A percentile compares a stretch with the other conserved stretches of the same genome.
phyloP scores from a whole-genome alignment of 345 rosid genomes.

The Aquilaria sinensis region DNA sequence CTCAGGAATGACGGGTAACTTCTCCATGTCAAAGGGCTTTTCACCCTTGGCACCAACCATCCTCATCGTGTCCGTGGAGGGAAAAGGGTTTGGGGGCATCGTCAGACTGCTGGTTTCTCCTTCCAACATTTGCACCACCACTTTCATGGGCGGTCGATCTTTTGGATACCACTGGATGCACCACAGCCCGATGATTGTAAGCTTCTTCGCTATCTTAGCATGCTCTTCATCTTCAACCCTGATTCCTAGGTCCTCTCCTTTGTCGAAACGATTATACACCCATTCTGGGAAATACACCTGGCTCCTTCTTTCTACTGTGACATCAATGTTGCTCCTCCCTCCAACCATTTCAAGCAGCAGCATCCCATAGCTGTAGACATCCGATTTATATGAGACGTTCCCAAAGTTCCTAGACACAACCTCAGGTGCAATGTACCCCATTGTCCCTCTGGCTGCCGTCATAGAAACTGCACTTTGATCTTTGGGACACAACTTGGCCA shows the following conservation, averaged over 20 bases:
- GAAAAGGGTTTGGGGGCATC: slow-evolving; percentile 11
- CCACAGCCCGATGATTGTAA: slow-evolving; percentile 16
- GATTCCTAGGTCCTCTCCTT: slow-evolving; percentile 7
- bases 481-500: slow-evolving; percentile 18
- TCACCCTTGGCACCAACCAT: neutral
- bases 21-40: neutral
- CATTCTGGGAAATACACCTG: slow-evolving; percentile 18
- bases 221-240: slow-evolving; percentile 8
- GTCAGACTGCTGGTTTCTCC: slow-evolving; percentile 4
- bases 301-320: neutral
- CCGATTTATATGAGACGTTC: slow-evolving; percentile 6
- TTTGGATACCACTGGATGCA: slow-evolving; percentile 22
- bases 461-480: slow-evolving; percentile 14
- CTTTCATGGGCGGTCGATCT: slow-evolving; percentile 19
- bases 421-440: slow-evolving; percentile 26
- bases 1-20: no score
- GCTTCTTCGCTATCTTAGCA: slow-evolving; percentile 15
- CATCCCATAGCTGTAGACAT: slow-evolving; percentile 12
- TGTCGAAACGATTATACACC: slow-evolving; percentile 13
- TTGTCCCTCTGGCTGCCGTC: slow-evolving; percentile 13
- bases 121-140: slow-evolving; percentile 21
- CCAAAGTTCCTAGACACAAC: slow-evolving; percentile 15
- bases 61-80: slow-evolving; percentile 1
- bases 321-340: slow-evolving; percentile 17
- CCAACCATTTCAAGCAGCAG: slow-evolving; percentile 24